phyloP scores from a whole-genome alignment of 1,139 yeast species.

The Wickerhamomyces sp. region DNA sequence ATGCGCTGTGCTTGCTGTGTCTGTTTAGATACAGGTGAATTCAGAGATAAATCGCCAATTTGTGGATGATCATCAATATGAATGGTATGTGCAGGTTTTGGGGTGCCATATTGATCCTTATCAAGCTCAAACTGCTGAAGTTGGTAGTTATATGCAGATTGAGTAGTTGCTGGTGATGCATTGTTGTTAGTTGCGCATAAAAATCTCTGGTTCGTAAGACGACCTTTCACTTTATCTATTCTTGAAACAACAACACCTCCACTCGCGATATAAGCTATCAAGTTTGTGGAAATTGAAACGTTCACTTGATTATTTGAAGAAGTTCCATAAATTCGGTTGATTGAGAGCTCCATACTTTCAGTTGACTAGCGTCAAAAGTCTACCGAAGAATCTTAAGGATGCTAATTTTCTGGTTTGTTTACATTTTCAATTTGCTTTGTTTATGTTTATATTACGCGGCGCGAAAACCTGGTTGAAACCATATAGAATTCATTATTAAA shows the following conservation, averaged over 20 bases:
- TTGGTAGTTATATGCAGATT: slow-evolving; percentile 15
- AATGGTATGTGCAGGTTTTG: slow-evolving; percentile 7
- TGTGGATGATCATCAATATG: slow-evolving; percentile 1
- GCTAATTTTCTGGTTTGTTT: neutral
- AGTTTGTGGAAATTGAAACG: slow-evolving; percentile 37
- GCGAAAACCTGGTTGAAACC: too few relatives aligned
- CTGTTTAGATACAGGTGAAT: slow-evolving; percentile 19
- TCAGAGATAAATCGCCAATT: slow-evolving; percentile 11
- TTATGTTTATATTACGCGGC: neutral
- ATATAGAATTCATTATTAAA: too few relatives aligned
- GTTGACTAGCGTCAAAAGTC: too few relatives aligned
- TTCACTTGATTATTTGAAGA: slow-evolving; percentile 35
- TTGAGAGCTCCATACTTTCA: slow-evolving; percentile 17
- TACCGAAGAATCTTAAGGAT: too few relatives aligned
- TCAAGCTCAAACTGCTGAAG: slow-evolving; percentile 21
- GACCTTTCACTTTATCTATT: slow-evolving; percentile 22
- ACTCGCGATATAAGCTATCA: slow-evolving; percentile 59
- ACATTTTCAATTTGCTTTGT: neutral
- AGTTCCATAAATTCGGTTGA: slow-evolving; percentile 36
- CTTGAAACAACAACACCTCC: slow-evolving; percentile 60
- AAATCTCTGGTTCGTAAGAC: slow-evolving; percentile 36
- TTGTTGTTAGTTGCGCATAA: slow-evolving; percentile 41
- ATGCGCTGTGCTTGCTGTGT: slow-evolving; percentile 43
- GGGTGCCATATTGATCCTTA: slow-evolving; percentile 9
- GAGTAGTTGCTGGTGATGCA: neutral